Evolutionary conservation across 345 rosid genomes (phyloP).

Genomic region (Eucalyptus fibrosa): DNA sequence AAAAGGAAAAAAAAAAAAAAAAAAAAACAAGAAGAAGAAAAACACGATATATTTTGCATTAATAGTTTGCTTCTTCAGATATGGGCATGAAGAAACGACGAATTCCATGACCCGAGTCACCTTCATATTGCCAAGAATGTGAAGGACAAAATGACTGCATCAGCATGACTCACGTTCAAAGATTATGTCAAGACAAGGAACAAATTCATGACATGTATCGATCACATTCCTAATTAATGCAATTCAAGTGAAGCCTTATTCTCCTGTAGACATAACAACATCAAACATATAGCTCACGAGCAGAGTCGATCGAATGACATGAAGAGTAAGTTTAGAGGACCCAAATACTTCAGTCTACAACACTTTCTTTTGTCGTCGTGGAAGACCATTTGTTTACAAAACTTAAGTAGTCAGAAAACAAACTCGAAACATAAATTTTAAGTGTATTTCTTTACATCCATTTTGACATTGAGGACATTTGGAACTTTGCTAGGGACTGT

Average conservation of each 20-base stretch:
- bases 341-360: neutral
- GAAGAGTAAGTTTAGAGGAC: neutral
- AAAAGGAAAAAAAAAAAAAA: too few species aligned
- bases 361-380: neutral
- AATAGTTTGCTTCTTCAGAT: too few species aligned
- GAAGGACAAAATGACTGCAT: neutral
- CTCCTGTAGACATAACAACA: neutral
- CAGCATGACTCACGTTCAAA: neutral
- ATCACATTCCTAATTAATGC: neutral
- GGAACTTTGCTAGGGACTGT: neutral
- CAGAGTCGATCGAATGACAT: neutral
- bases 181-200: neutral
- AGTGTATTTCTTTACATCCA: neutral
- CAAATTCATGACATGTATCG: neutral
- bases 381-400: rapidly evolving
- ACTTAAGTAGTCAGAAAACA: neutral
- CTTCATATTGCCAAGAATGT: neutral
- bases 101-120: neutral
- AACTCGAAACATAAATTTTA: neutral
- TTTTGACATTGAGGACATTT: neutral
- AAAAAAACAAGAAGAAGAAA: too few species aligned
- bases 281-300: neutral
- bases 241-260: neutral
- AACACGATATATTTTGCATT: neutral
- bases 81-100: neutral